Percentiles rank a stretch among this genome's conserved stretches.
These are phyloP conservation scores for Mycena kentingensis DNA, from an alignment of 768 basidiomycete genomes.

Conservation along the genomic window DNA sequence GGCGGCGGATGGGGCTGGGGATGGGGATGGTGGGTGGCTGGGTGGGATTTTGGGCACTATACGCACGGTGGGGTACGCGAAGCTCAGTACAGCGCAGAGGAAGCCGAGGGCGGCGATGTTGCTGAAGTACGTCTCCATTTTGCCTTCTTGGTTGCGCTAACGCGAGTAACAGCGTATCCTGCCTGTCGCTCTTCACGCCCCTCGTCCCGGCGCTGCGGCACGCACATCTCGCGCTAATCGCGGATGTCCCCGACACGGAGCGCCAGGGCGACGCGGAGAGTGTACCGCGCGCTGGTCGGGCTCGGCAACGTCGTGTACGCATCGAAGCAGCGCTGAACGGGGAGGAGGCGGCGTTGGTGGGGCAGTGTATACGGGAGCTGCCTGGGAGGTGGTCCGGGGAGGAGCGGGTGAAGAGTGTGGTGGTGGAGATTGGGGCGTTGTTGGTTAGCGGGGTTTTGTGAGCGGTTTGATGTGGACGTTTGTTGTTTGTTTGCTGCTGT, in stretches of 20 bases:
- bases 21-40: conserved; percentile 52
- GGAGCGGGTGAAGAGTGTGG: conserved; percentile 54
- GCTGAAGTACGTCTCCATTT: conserved; percentile 76
- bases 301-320: conserved; percentile 72
- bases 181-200: conserved; percentile 47
- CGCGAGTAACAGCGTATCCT: conserved; percentile 56
- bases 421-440: conserved; percentile 49
- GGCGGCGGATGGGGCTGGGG: conserved; percentile 57
- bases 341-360: no score
- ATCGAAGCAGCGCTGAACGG: no score
- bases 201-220: conserved; percentile 42
- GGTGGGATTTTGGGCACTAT: conserved; percentile 72
- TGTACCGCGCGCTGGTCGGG: conserved; percentile 70
- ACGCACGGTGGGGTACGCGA: no score
- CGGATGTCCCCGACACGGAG: conserved; percentile 51
- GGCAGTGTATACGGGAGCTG: conserved; percentile 37
- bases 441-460: conserved; percentile 31
- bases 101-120: conserved; percentile 71
- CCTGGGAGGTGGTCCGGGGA: conserved; percentile 58
- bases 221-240: conserved; percentile 45
- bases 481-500: no score
- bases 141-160: not conserved
- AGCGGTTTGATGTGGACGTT: no score
- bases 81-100: conserved; percentile 51
- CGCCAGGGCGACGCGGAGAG: conserved; percentile 65